Evolutionary conservation across 2,329 filamentous ascomycete genomes (phyloP).

Genomic region (Colletotrichum siamense): DNA sequence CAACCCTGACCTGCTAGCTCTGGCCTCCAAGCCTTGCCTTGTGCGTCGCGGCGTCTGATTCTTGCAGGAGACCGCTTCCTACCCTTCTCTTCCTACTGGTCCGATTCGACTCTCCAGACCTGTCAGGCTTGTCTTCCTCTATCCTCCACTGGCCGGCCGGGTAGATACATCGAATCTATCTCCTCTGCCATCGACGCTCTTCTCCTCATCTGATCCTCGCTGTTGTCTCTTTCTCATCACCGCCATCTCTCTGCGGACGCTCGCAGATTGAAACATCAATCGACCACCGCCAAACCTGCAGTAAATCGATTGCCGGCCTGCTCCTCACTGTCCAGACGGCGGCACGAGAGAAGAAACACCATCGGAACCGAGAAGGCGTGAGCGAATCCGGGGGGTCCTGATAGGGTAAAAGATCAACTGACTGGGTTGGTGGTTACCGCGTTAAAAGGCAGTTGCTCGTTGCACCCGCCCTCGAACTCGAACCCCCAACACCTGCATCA

Average conservation of each 20-base stretch:
- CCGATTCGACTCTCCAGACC: slow-evolving; percentile 11
- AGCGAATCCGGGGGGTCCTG: background rate
- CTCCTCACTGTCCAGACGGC: background rate
- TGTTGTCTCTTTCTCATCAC: background rate
- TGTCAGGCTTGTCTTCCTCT: background rate
- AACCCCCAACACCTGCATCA: slow-evolving; percentile 1
- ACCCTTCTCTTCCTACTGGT: slow-evolving; percentile 17
- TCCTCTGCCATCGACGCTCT: background rate
- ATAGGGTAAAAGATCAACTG: slow-evolving; percentile 13
- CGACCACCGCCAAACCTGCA: background rate
- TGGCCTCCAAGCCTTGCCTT: slow-evolving; percentile 15
- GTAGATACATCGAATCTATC: background rate
- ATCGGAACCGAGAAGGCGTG: background rate
- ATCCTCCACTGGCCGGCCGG: slow-evolving; percentile 8
- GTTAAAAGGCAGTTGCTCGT: slow-evolving; percentile 6
- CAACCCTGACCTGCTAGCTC: slow-evolving; percentile 11
- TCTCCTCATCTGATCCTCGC: background rate
- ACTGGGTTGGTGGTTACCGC: background rate
- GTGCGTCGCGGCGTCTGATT: slow-evolving; percentile 24
- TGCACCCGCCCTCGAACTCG: slow-evolving; percentile 4
- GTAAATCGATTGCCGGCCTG: background rate
- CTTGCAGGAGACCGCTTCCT: slow-evolving; percentile 20
- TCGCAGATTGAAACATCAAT: background rate
- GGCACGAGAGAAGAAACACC: background rate
- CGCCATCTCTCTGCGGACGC: background rate